A percentile compares a stretch with the other conserved stretches of the same genome.
phyloP scores from a whole-genome alignment of 345 rosid species.

The Acer campestre region DNA sequence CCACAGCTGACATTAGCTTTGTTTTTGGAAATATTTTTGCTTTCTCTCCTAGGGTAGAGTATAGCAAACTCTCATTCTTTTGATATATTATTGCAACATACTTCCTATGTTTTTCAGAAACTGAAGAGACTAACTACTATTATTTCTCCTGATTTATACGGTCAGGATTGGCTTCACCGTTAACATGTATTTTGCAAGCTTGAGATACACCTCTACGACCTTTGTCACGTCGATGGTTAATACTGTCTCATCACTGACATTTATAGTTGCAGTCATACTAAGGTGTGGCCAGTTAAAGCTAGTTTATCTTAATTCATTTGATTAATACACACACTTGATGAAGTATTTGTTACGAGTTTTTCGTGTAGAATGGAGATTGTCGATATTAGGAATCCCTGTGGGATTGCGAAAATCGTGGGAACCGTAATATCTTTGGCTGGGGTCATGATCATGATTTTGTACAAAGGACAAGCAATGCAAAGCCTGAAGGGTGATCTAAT shows the following conservation, averaged over 20 bases:
- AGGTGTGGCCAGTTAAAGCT: slow-evolving; percentile 15
- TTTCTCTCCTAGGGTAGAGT: slow-evolving; percentile 33
- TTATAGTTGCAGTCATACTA: slow-evolving; percentile 27
- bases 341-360: background rate
- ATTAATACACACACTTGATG: background rate
- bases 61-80: background rate
- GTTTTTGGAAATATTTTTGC: slow-evolving; percentile 33
- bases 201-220: slow-evolving; percentile 35
- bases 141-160: slow-evolving; percentile 7
- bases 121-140: background rate
- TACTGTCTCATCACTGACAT: slow-evolving; percentile 26
- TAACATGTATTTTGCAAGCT: slow-evolving; percentile 35
- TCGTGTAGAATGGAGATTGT: slow-evolving; percentile 12
- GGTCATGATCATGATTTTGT: slow-evolving; percentile 21
- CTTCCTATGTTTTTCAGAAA: background rate
- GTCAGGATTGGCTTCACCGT: slow-evolving; percentile 34
- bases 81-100: background rate
- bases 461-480: slow-evolving; percentile 27
- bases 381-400: slow-evolving; percentile 4
- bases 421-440: slow-evolving; percentile 24
- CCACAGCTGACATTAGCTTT: slow-evolving; percentile 30
- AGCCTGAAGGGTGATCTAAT: slow-evolving; percentile 26
- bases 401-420: slow-evolving; percentile 13
- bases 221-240: slow-evolving; percentile 33
- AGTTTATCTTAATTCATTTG: background rate